Base-by-base conservation (phyloP, 176 grass and related monocot genomes). In the Pharus latifolius region DNA sequence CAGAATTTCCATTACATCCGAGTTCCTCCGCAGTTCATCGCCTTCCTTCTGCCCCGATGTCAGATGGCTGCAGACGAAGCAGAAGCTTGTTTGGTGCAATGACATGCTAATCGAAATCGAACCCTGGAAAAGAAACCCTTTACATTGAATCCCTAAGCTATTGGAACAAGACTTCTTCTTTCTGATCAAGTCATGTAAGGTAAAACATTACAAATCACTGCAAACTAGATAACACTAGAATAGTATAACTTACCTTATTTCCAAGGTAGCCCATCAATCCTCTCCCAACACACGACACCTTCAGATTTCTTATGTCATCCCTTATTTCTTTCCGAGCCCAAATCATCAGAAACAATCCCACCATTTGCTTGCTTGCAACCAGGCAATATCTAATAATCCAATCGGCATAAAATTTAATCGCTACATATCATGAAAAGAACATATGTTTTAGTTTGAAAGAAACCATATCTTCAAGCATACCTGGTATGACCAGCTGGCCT, bases 1-100 rank as follows among this genome's bases (percentile, higher is more conserved):
- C 20, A 98, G 75, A 23, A 98, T 98, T 72, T 98, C 94, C 48
- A 98, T 52, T 14, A 98, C 94, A 69, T 98, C 94, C 0, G 90
- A 88, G 59, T 98, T 98, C 34, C 94, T 75, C 23, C 94, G 75
- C 29, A 85, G 48, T 66, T 98, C 94, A 57, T 98, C 94, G 45
- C 94, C 94, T 40, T 98, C 94, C 77, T 98, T 98, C 84, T 98
- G 89, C 19, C 94, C 94, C 1, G 94, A 98, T 0, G 94, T 98
- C 87, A 98, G 91, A 72, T 98, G 94, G 72, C 94, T 91, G 90
- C 94, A 98, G 81, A 98, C 84, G 73, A 98, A 98, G 94, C 94
- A 98, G 89, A 98, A 91, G 87, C 94, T 98, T 78, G 94, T 98
- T 93, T 98, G 94, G 81, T 98, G 94, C 84, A 98, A 88, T 74